Conservation (phyloP, 176 grass and related monocot species). For the Triticum timopheevii region DNA sequence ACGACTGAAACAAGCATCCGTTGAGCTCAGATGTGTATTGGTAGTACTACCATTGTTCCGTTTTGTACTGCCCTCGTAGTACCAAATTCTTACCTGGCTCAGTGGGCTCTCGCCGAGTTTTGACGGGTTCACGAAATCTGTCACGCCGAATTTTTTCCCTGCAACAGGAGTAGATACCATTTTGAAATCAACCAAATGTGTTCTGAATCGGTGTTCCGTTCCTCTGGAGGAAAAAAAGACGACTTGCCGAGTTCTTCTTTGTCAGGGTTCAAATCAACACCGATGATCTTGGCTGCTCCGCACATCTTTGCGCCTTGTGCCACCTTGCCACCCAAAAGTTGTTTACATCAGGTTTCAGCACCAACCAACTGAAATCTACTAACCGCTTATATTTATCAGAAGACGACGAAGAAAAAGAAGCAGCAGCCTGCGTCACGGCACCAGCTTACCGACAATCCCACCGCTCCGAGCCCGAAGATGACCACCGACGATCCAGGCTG, state of each 20-base stretch:
- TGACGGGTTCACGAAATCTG: slow-evolving; percentile 52
- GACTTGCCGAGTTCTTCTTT: slow-evolving; percentile 48
- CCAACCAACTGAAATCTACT: not conserved
- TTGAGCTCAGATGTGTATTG: not conserved
- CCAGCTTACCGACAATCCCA: slow-evolving; percentile 58
- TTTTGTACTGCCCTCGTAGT: not conserved
- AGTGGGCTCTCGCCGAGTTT: slow-evolving; percentile 40
- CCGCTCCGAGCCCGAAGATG: slow-evolving; percentile 67
- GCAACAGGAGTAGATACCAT: not conserved
- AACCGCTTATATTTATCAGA: not conserved
- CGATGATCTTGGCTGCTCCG: slow-evolving; percentile 56
- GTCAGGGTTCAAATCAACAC: slow-evolving; percentile 59
- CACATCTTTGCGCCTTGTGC: slow-evolving; percentile 61
- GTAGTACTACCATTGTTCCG: too few species aligned
- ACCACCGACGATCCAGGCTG: slow-evolving; percentile 52
- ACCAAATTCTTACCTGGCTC: slow-evolving; percentile 32
- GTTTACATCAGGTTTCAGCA: not conserved
- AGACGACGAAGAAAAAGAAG: too few species aligned
- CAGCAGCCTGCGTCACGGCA: not conserved
- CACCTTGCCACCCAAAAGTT: slow-evolving; percentile 32
- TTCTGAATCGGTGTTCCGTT: not conserved
- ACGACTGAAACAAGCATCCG: too few species aligned
- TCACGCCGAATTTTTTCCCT: slow-evolving; percentile 50
- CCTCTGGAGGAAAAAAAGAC: too few species aligned
- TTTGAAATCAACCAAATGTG: not conserved